Percentiles rank a stretch among this genome's conserved stretches.
These are phyloP conservation scores for Thielaviopsis cerberus DNA, from an alignment of 2,329 filamentous ascomycete genomes.

Conservation along the genomic window DNA sequence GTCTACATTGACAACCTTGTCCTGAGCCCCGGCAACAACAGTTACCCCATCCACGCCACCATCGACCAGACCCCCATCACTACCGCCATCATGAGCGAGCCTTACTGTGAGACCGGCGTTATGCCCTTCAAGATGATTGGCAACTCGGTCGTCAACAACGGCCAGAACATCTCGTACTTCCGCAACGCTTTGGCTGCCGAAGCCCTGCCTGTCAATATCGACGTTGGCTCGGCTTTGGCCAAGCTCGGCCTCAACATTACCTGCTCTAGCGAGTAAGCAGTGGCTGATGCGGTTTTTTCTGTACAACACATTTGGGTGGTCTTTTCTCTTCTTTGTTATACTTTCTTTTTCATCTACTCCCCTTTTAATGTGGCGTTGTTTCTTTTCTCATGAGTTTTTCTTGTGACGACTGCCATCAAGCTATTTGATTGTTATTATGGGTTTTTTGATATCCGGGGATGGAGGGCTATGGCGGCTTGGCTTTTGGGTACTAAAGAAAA, in stretches of 20 bases:
- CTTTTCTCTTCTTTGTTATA: neutral
- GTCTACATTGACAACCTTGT: constrained; percentile 38
- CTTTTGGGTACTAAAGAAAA: neutral
- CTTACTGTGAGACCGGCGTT: constrained; percentile 35
- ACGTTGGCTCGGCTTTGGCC: constrained; percentile 28
- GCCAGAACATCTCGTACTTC: constrained; percentile 36
- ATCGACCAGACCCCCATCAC: constrained; percentile 34
- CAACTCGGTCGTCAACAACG: constrained; percentile 30
- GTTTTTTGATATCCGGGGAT: neutral
- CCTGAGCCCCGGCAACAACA: constrained; percentile 40
- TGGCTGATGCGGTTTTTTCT: neutral
- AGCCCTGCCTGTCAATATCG: constrained; percentile 33
- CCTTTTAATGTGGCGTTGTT: neutral
- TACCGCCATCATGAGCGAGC: constrained; percentile 20
- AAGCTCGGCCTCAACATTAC: constrained; percentile 17
- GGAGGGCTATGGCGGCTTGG: neutral
- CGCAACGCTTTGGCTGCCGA: constrained; percentile 32
- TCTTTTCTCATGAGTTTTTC: neutral
- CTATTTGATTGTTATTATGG: neutral
- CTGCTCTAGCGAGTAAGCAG: neutral
- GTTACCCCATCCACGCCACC: constrained; percentile 32
- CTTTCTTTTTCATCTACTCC: neutral
- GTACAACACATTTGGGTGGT: neutral
- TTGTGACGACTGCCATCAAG: neutral
- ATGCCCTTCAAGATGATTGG: constrained; percentile 38